A percentile compares a stretch with the other conserved stretches of the same genome.
phyloP scores from a whole-genome alignment of 2,329 filamentous ascomycete genomes.

The Aspergillus tamarii region DNA sequence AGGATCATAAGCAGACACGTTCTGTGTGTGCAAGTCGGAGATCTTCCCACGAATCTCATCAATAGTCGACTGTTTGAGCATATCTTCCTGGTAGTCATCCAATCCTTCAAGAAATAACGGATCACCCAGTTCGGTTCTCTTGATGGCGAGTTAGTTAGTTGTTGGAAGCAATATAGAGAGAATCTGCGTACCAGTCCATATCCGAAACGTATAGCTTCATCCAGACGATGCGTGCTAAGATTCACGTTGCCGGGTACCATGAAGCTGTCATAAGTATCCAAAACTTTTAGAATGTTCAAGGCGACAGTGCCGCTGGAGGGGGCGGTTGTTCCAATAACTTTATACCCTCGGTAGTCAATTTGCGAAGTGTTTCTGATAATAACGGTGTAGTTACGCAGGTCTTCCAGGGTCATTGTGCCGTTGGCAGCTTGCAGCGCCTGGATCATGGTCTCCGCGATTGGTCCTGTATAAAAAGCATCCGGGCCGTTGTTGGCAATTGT shows the following conservation, averaged over 20 bases:
- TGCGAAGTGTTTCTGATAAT: slow-evolving; percentile 64
- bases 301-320: slow-evolving; percentile 79
- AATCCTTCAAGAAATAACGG: slow-evolving; percentile 72
- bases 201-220: slow-evolving; percentile 87
- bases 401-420: slow-evolving; percentile 83
- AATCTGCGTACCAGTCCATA: slow-evolving; percentile 62
- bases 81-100: slow-evolving; percentile 63
- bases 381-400: slow-evolving; percentile 75
- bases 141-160: slow-evolving; percentile 24
- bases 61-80: slow-evolving; percentile 67
- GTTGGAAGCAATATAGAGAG: too few relatives aligned
- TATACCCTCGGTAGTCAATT: slow-evolving; percentile 70
- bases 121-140: slow-evolving; percentile 79
- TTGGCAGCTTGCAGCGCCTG: slow-evolving; percentile 67
- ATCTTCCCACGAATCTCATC: slow-evolving; percentile 67
- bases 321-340: slow-evolving; percentile 66
- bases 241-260: slow-evolving; percentile 61
- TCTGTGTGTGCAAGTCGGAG: slow-evolving; percentile 70
- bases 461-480: slow-evolving; percentile 73
- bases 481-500: slow-evolving; percentile 73
- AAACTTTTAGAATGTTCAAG: slow-evolving; percentile 76
- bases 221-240: slow-evolving; percentile 77
- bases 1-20: slow-evolving; percentile 75
- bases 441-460: slow-evolving; percentile 75
- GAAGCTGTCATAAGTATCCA: slow-evolving; percentile 74